These are phyloP conservation scores for Erythrobasidium yunnanense DNA, from an alignment of 768 basidiomycete genomes.

Conservation along the genomic window DNA sequence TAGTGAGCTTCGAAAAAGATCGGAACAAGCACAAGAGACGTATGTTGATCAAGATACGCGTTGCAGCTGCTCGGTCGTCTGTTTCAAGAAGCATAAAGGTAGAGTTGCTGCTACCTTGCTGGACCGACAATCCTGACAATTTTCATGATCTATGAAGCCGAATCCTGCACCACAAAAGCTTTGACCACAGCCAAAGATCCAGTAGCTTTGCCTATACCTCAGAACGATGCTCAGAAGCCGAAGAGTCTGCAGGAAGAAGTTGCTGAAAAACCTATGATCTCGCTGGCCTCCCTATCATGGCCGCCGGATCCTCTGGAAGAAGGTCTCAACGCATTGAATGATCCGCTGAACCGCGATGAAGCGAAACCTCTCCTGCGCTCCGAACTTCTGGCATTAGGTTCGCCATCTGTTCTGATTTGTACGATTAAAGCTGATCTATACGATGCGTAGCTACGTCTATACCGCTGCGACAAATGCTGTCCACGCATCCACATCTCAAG, in stretches of 20 bases:
- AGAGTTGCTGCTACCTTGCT: not conserved
- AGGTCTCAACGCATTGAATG: slow-evolving; percentile 4
- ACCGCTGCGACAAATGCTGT: slow-evolving; percentile 10
- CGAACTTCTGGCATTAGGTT: slow-evolving; percentile 21
- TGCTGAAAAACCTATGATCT: not conserved
- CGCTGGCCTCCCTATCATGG: slow-evolving; percentile 15
- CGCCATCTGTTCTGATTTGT: not conserved
- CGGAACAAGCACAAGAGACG: not conserved
- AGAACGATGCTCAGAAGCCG: not conserved
- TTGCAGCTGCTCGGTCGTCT: slow-evolving; percentile 15
- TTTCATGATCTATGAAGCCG: not conserved
- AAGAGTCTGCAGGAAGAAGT: not conserved
- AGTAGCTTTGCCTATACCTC: not conserved
- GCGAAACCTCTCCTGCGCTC: slow-evolving; percentile 5
- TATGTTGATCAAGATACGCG: not conserved
- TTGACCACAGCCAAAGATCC: not conserved
- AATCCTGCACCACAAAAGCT: not conserved
- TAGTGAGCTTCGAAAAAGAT: slow-evolving; percentile 18
- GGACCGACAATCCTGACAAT: not conserved
- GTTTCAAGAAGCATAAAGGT: slow-evolving; percentile 23
- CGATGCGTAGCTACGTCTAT: slow-evolving; percentile 20
- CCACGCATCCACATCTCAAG: slow-evolving; percentile 7
- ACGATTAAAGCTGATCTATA: no score
- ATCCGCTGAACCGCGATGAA: slow-evolving; percentile 26
- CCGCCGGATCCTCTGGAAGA: slow-evolving; percentile 22